phyloP scores from a whole-genome alignment of 805 yeast genomes.

The Huiozyma naganishii region DNA sequence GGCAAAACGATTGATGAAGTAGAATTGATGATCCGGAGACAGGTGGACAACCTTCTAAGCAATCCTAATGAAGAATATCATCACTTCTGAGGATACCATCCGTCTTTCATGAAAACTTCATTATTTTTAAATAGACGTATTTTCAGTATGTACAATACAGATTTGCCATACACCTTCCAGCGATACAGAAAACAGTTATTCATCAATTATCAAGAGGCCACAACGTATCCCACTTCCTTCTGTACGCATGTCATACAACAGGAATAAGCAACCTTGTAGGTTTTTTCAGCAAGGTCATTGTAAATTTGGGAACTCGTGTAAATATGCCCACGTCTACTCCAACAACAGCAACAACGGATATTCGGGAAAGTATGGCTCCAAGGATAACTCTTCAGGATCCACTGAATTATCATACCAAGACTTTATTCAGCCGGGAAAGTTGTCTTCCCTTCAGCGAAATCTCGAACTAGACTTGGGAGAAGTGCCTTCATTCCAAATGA shows the following conservation, averaged over 20 bases:
- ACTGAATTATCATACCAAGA: conserved; percentile 8
- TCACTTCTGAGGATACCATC: conserved; percentile 1
- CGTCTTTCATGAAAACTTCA: too few relatives aligned
- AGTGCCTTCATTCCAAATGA: conserved; percentile 16
- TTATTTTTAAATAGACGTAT: too few relatives aligned
- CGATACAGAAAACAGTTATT: too few relatives aligned
- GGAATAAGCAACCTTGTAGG: conserved; percentile 31
- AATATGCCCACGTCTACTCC: conserved; percentile 32
- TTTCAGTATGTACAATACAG: too few relatives aligned
- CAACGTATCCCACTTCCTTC: not conserved
- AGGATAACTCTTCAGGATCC: too few relatives aligned
- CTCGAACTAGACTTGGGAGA: conserved; percentile 17
- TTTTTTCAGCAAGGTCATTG: conserved; percentile 36
- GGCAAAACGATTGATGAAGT: conserved; percentile 49
- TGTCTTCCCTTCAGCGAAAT: conserved; percentile 21
- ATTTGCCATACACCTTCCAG: too few relatives aligned
- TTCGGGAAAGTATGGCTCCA: not conserved
- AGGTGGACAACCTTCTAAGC: conserved; percentile 8
- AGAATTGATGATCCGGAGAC: conserved; percentile 33
- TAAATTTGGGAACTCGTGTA: conserved; percentile 34
- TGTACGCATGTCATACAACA: conserved; percentile 3
- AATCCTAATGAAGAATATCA: not conserved
- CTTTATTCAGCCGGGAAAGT: conserved; percentile 16
- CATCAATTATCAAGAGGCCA: not conserved
- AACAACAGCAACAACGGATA: conserved; percentile 7